Percentiles rank a stretch among this genome's conserved stretches.
Conservation (phyloP, 495 filamentous ascomycete species). For the Extremus antarcticus region DNA sequence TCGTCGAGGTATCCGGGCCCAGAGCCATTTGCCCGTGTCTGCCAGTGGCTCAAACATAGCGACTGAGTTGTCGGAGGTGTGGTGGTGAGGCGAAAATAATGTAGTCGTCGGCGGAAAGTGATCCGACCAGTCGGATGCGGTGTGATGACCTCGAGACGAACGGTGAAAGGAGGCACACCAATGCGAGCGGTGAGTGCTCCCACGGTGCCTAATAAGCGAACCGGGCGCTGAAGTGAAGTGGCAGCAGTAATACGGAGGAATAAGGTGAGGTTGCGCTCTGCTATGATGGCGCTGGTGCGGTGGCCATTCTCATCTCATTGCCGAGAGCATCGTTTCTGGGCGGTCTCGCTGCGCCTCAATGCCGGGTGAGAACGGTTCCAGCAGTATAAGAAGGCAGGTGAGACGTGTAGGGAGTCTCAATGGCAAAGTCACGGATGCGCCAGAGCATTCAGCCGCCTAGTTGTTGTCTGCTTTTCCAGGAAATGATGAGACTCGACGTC, state of each 20-base stretch:
- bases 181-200: too few relatives aligned
- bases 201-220: too few relatives aligned
- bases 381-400: too few relatives aligned
- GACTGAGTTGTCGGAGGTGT: neutral
- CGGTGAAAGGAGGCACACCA: too few relatives aligned
- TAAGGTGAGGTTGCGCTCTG: neutral
- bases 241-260: neutral
- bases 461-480: too few relatives aligned
- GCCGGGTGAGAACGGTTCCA: too few relatives aligned
- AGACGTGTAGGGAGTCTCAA: too few relatives aligned
- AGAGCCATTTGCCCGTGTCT: conserved; percentile 34
- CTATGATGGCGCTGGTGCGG: neutral
- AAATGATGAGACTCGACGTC: too few relatives aligned
- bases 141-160: neutral
- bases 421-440: too few relatives aligned
- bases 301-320: neutral
- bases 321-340: neutral
- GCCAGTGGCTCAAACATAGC: conserved; percentile 25
- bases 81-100: neutral
- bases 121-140: neutral
- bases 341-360: neutral
- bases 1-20: conserved; percentile 35
- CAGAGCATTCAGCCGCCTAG: too few relatives aligned
- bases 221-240: neutral
- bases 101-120: neutral